Evolutionary conservation across 371 early-diverging fungal genomes (phyloP), one percentile per base, ranked within the genome.

Genomic region (Syncephalastrum contaminatum): DNA sequence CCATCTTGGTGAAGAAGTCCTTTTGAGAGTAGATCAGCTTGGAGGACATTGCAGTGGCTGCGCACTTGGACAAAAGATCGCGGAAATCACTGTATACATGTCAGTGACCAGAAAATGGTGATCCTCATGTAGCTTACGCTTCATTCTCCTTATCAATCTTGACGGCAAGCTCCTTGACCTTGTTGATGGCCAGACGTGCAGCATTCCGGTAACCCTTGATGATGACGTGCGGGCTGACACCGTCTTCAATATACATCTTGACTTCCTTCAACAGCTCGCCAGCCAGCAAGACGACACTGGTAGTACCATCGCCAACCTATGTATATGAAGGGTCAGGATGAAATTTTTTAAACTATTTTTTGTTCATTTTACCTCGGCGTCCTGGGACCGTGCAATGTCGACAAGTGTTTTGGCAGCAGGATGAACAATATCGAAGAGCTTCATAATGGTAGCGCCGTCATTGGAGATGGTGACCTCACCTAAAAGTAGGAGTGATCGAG

Each of bases 381-480:
- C 99, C 84, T 99, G 99, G 48, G 98, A 91, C 59, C 99, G 87
- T 41, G 98, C 96, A 74, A 99, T 95, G 66, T 95, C 96, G 10
- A 98, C 98, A 25, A 99, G 81, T 5, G 99, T 91, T 80, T 96
- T 95, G 57, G 95, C 99, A 27, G 99, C 99, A 47, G 99, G 99
- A 72, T 99, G 99, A 43, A 96, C 95, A 63, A 99, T 94, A 69
- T 99, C 98, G 59, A 99, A 84, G 48, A 97, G 83, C 73, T 94
- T 93, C 88, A 99, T 84, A 67, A 99, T 99, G 41, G 99, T 99
- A 18, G 99, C 99, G 59, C 99, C 99, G 78, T 99, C 99, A 80
- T 99, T 99, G 22, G 99, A 99, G 64, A 99, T 98, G 14, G 99
- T 94, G 30, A 97, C 95, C 51, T 91, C 81, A 46, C 91, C 89